Percentiles rank a stretch among this genome's conserved stretches.
These are phyloP conservation scores for Taphrina communis DNA, from an alignment of 1,139 yeast species.

Conservation along the genomic window DNA sequence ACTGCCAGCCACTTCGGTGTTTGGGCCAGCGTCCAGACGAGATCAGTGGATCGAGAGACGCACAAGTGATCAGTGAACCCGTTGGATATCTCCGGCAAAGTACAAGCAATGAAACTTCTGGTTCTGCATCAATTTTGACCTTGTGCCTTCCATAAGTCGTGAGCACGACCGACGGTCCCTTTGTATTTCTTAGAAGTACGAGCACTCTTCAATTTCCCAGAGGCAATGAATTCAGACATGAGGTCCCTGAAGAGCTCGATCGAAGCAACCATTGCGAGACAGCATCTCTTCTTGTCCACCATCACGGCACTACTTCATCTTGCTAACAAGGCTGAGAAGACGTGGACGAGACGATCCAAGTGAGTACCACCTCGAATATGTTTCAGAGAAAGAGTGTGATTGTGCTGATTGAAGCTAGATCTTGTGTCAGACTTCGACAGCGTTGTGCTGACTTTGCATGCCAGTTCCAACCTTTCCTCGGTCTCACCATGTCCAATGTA, in stretches of 20 bases:
- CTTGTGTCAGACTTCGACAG: slow-evolving; percentile 16
- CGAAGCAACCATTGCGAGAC: slow-evolving; percentile 1
- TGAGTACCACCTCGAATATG: background rate
- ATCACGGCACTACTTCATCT: background rate
- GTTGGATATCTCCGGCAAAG: no score
- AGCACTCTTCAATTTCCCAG: no score
- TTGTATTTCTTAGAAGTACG: no score
- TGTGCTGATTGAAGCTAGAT: background rate
- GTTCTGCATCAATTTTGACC: no score
- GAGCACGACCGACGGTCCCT: no score
- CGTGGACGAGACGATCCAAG: slow-evolving; percentile 19
- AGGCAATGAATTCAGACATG: background rate
- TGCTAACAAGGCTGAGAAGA: slow-evolving; percentile 4
- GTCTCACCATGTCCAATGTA: slow-evolving; percentile 13
- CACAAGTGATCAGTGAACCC: background rate
- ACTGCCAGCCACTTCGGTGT: no score
- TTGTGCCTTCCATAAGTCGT: no score
- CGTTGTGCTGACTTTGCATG: slow-evolving; percentile 9
- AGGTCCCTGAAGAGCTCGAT: background rate
- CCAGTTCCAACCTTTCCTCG: slow-evolving; percentile 4
- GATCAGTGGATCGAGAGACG: background rate
- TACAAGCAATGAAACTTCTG: no score
- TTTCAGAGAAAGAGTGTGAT: no score
- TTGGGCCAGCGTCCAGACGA: no score
- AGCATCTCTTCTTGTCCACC: slow-evolving; percentile 12